These are phyloP conservation scores for Xeromyces bisporus DNA, from an alignment of 495 filamentous ascomycete species.

Conservation along the genomic window DNA sequence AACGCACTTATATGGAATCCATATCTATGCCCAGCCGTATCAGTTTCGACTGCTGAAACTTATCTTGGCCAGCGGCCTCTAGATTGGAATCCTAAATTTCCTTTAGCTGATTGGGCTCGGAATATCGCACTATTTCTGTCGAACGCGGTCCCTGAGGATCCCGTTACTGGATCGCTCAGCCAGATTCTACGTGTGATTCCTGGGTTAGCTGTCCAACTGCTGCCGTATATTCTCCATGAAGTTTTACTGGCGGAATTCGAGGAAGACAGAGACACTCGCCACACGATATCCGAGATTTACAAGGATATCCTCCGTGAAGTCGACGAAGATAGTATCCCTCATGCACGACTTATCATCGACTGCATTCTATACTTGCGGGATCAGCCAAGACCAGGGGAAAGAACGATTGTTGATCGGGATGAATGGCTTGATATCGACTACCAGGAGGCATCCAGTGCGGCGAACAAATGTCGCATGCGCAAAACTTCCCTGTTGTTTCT, in stretches of 20 bases:
- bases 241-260: constrained; percentile 41
- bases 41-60: constrained; percentile 6
- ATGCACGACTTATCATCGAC: constrained; percentile 49
- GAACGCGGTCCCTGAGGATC: constrained; percentile 39
- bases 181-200: constrained; percentile 43
- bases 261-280: constrained; percentile 11
- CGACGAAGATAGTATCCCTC: constrained; percentile 21
- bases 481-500: constrained; percentile 73
- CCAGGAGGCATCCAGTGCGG: constrained; percentile 52
- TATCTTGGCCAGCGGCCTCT: constrained; percentile 4
- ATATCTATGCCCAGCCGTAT: constrained; percentile 20
- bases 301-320: constrained; percentile 14
- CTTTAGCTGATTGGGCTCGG: constrained; percentile 42
- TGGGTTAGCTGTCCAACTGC: constrained; percentile 49
- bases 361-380: constrained; percentile 78
- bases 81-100: constrained; percentile 6
- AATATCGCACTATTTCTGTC: constrained; percentile 44
- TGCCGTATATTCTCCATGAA: constrained; percentile 71
- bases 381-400: constrained; percentile 57
- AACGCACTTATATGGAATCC: constrained; percentile 28
- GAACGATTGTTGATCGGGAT: constrained; percentile 57
- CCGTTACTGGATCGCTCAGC: constrained; percentile 47
- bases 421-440: constrained; percentile 79
- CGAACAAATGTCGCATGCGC: constrained; percentile 66
- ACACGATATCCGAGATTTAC: constrained; percentile 30